A percentile compares a stretch with the other conserved stretches of the same genome.
Evolutionary conservation across 768 basidiomycete species (phyloP).

Genomic region (Artomyces pyxidatus): DNA sequence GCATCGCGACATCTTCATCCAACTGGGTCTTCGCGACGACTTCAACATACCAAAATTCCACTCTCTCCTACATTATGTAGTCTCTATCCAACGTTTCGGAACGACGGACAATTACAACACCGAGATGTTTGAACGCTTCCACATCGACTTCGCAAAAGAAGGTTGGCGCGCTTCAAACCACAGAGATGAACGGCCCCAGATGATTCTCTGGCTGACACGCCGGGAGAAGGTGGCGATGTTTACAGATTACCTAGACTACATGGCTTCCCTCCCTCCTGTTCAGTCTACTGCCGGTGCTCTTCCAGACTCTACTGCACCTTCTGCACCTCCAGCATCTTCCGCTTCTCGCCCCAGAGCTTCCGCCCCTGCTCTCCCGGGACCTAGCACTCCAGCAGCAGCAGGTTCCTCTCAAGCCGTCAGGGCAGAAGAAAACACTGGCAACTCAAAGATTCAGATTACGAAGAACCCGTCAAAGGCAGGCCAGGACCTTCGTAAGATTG

Average conservation of each 20-base stretch:
- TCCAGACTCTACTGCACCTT: neutral
- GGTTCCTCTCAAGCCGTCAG: too few relatives aligned
- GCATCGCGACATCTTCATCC: constrained; percentile 13
- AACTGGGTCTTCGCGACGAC: constrained; percentile 8
- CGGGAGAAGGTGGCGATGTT: constrained; percentile 9
- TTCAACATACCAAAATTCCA: constrained; percentile 26
- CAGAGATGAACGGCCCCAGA: constrained; percentile 20
- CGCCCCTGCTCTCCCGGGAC: too few relatives aligned
- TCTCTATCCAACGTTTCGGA: constrained; percentile 14
- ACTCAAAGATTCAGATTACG: too few relatives aligned
- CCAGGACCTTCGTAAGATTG: too few relatives aligned
- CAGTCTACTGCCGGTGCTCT: neutral
- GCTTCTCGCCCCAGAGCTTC: too few relatives aligned
- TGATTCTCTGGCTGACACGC: constrained; percentile 17
- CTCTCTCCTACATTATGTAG: constrained; percentile 16
- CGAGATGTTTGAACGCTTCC: constrained; percentile 20
- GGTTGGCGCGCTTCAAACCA: constrained; percentile 21
- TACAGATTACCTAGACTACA: neutral
- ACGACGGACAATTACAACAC: constrained; percentile 22
- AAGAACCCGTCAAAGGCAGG: too few relatives aligned
- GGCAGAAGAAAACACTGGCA: too few relatives aligned
- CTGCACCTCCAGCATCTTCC: too few relatives aligned
- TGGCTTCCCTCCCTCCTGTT: neutral
- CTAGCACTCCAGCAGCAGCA: too few relatives aligned
- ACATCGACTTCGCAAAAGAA: constrained; percentile 23